phyloP scores from a whole-genome alignment of 805 yeast genomes.

The Candida ascalaphidarum region DNA sequence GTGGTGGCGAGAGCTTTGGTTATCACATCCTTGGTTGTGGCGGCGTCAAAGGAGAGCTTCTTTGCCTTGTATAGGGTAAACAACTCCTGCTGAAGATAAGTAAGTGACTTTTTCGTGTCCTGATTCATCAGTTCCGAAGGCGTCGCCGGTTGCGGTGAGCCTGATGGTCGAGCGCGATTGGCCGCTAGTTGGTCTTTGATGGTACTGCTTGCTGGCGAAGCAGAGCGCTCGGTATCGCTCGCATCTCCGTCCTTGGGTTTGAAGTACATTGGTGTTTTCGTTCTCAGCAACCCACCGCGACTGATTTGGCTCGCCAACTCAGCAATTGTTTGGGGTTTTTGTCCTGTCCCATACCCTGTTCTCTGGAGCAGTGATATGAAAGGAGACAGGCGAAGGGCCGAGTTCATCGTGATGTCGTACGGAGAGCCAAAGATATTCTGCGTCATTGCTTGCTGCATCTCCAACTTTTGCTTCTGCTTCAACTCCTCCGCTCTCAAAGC shows the following conservation, averaged over 20 bases:
- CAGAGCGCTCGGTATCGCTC: neutral
- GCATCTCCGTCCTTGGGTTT: constrained; percentile 10
- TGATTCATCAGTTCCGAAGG: constrained; percentile 26
- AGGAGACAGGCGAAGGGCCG: constrained; percentile 13
- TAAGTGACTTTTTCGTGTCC: constrained; percentile 66
- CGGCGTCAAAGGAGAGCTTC: constrained; percentile 62
- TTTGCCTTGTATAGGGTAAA: constrained; percentile 72
- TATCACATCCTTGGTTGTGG: constrained; percentile 72
- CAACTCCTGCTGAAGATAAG: constrained; percentile 79
- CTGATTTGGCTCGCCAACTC: constrained; percentile 32
- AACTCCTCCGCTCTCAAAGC: constrained; percentile 45
- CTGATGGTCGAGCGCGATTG: constrained; percentile 22
- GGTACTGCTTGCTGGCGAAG: constrained; percentile 7
- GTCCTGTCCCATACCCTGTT: constrained; percentile 9
- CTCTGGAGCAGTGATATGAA: constrained; percentile 13
- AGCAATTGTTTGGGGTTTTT: constrained; percentile 31
- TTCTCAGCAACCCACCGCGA: constrained; percentile 19
- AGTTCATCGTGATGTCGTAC: constrained; percentile 11
- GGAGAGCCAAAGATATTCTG: constrained; percentile 17
- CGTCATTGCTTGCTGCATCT: constrained; percentile 16
- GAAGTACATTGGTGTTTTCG: constrained; percentile 27
- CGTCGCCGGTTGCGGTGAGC: neutral
- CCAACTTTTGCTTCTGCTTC: constrained; percentile 32
- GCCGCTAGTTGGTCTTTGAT: constrained; percentile 43
- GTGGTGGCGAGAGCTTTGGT: constrained; percentile 92